Percentiles rank a stretch among this genome's conserved stretches.
Conservation (phyloP, 2,329 filamentous ascomycete genomes). For the Aureobasidium sp. region DNA sequence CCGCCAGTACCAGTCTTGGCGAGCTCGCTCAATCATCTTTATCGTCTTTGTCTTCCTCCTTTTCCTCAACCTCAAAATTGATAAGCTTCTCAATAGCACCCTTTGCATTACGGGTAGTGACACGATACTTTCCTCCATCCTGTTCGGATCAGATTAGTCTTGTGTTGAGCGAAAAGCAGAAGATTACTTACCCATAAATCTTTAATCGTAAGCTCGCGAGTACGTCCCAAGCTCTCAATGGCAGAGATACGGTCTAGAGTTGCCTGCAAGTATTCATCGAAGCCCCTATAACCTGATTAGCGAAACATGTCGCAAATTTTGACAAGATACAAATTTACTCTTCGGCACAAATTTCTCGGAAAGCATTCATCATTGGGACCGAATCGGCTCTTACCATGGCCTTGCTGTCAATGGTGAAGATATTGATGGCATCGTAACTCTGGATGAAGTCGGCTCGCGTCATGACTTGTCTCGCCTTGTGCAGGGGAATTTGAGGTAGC, state of each 20-base stretch:
- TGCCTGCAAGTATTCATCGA: constrained; percentile 71
- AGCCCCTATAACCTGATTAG: constrained; percentile 40
- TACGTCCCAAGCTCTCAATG: constrained; percentile 88
- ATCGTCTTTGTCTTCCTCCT: constrained; percentile 18
- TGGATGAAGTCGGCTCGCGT: constrained; percentile 92
- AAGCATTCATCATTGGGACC: constrained; percentile 92
- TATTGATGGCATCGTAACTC: constrained; percentile 82
- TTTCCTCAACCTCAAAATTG: constrained; percentile 35
- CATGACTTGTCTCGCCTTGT: constrained; percentile 85
- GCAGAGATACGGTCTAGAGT: constrained; percentile 81
- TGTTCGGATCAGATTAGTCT: not conserved
- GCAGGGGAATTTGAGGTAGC: constrained; percentile 71
- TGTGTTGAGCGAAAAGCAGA: not conserved
- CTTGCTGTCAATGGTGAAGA: constrained; percentile 85
- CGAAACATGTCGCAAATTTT: not conserved
- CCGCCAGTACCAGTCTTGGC: not conserved
- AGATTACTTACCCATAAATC: constrained; percentile 55
- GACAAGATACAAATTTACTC: constrained; percentile 24
- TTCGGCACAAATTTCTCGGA: constrained; percentile 69
- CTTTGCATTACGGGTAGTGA: constrained; percentile 42
- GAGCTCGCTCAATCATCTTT: constrained; percentile 13
- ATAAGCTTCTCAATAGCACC: constrained; percentile 39
- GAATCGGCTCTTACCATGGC: constrained; percentile 86
- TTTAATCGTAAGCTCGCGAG: constrained; percentile 92
- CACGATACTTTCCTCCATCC: constrained; percentile 69